Percentiles rank a stretch among this genome's conserved stretches.
Evolutionary conservation across 805 yeast genomes (phyloP).

Genomic region (Saccharomyces mikatae): DNA sequence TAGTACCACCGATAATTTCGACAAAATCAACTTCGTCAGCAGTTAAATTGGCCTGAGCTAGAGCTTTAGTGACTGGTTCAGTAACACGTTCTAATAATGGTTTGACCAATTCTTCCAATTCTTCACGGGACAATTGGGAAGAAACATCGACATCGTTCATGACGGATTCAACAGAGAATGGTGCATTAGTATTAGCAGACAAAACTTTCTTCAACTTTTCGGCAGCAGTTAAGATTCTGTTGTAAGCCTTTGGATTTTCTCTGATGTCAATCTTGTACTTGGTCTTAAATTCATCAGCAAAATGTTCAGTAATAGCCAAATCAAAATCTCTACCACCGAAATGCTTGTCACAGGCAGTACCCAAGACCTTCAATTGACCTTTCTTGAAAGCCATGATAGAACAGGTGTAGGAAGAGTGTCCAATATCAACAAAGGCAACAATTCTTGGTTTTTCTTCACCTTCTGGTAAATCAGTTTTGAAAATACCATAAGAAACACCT

Average conservation of each 20-base stretch:
- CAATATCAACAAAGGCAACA: slow-evolving; percentile 91
- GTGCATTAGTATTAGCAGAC: slow-evolving; percentile 91
- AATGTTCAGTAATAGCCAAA: slow-evolving; percentile 83
- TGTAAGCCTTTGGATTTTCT: slow-evolving; percentile 87
- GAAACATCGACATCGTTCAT: slow-evolving; percentile 96
- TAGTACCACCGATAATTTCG: slow-evolving; percentile 95
- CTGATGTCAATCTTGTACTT: slow-evolving; percentile 90
- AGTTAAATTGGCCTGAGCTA: slow-evolving; percentile 66
- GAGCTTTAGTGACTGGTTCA: slow-evolving; percentile 72
- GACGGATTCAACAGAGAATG: slow-evolving; percentile 87
- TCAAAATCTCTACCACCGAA: slow-evolving; percentile 98
- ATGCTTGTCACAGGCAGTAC: slow-evolving; percentile 85
- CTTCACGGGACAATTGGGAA: slow-evolving; percentile 77
- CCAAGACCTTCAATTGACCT: slow-evolving; percentile 89
- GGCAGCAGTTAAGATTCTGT: slow-evolving; percentile 82
- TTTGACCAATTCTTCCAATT: slow-evolving; percentile 77
- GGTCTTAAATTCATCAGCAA: slow-evolving; percentile 80
- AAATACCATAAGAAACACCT: slow-evolving; percentile 97
- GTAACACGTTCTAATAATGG: slow-evolving; percentile 72
- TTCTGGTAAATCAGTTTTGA: slow-evolving; percentile 92
- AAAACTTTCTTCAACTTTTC: slow-evolving; percentile 91
- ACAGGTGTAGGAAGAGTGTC: slow-evolving; percentile 90
- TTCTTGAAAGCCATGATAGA: slow-evolving; percentile 82
- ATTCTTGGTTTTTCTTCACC: slow-evolving; percentile 64
- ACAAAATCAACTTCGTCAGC: slow-evolving; percentile 74